phyloP scores from a whole-genome alignment of 441 rosid genomes.

The Mallotus japonicus region DNA sequence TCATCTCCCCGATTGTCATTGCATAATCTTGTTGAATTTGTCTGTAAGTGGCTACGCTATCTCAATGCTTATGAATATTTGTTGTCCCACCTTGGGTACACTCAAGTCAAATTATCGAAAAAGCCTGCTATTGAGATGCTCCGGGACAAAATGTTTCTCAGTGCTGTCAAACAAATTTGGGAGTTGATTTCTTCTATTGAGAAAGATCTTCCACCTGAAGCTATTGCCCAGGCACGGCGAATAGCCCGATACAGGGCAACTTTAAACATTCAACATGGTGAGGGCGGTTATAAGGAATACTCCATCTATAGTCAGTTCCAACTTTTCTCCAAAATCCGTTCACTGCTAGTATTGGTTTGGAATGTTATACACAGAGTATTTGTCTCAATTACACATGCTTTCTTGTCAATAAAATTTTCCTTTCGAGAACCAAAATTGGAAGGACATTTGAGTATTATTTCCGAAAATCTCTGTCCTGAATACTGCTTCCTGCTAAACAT shows the following conservation, averaged over 20 bases:
- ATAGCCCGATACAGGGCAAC: conserved; percentile 64
- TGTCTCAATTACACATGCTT: conserved; percentile 31
- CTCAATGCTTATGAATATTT: conserved; percentile 63
- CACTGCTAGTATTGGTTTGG: conserved; percentile 39
- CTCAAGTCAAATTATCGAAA: conserved; percentile 43
- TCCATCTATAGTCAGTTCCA: conserved; percentile 29
- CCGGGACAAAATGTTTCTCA: conserved; percentile 38
- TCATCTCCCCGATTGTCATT: conserved; percentile 59
- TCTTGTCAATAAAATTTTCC: conserved; percentile 27
- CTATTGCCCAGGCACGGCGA: conserved; percentile 79
- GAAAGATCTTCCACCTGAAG: conserved; percentile 72
- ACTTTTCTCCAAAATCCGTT: conserved; percentile 34
- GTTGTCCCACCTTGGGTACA: conserved; percentile 52
- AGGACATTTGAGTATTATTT: conserved; percentile 33
- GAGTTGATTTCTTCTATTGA: conserved; percentile 56
- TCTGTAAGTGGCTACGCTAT: conserved; percentile 69
- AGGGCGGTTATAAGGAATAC: conserved; percentile 31
- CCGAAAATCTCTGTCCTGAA: conserved; percentile 33
- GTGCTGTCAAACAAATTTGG: conserved; percentile 57
- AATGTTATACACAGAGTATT: conserved; percentile 37
- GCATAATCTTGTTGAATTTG: conserved; percentile 49
- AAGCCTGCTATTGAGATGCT: conserved; percentile 48
- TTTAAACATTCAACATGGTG: conserved; percentile 35
- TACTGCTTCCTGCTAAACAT: conserved; percentile 45
- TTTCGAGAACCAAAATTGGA: conserved; percentile 37